phyloP scores from a whole-genome alignment of 176 grass and related monocot genomes.

The Pharus latifolius region DNA sequence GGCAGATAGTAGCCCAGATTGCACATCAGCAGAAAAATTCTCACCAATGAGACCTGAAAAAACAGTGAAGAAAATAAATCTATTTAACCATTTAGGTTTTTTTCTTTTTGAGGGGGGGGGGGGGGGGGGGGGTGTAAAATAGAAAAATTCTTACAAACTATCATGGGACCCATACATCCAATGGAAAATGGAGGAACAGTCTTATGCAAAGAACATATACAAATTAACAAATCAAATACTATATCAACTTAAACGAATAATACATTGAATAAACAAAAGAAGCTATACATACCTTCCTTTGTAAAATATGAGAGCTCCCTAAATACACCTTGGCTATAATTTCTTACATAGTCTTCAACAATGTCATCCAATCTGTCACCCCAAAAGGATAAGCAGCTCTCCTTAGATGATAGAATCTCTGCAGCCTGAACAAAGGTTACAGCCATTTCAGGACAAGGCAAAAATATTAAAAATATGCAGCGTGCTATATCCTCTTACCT shows the following conservation, averaged over 20 bases:
- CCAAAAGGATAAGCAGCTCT: slow-evolving; percentile 50
- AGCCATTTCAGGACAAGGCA: neutral
- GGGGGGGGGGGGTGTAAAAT: no score
- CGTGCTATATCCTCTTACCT: slow-evolving; percentile 21
- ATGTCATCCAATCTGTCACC: slow-evolving; percentile 33
- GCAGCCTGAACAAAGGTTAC: slow-evolving; percentile 50
- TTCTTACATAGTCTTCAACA: slow-evolving; percentile 35
- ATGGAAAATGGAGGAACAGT: no score
- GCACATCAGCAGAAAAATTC: slow-evolving; percentile 26
- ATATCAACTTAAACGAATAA: neutral
- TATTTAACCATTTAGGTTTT: no score
- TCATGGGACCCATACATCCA: no score
- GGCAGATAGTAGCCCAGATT: slow-evolving; percentile 42
- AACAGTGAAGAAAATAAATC: slow-evolving; percentile 7
- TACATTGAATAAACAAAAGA: neutral
- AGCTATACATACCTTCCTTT: slow-evolving; percentile 11
- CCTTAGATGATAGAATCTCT: slow-evolving; percentile 31
- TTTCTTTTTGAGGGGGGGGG: no score
- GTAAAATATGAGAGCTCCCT: slow-evolving; percentile 25
- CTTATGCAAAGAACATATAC: neutral
- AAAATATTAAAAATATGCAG: slow-evolving; percentile 10
- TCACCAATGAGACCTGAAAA: slow-evolving; percentile 39
- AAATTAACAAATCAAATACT: neutral
- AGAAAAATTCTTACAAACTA: no score
- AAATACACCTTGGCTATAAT: slow-evolving; percentile 39